Evolutionary conservation across 2,329 filamentous ascomycete species (phyloP).

Genomic region (Xylaria sp.): DNA sequence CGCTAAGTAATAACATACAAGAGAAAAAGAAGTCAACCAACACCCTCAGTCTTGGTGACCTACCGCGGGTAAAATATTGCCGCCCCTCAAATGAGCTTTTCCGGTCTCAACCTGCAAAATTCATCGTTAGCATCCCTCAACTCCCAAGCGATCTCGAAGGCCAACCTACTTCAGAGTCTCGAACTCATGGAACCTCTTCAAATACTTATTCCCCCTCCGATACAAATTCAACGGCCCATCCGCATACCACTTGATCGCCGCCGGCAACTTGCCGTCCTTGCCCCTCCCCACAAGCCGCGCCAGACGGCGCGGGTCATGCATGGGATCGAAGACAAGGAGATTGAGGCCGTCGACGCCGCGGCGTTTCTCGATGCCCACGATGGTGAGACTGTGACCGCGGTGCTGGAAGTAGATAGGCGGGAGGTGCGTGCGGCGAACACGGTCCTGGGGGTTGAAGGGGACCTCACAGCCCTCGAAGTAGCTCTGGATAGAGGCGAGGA

Average conservation of each 20-base stretch:
- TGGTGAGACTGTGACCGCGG: slow-evolving; percentile 81
- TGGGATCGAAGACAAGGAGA: slow-evolving; percentile 83
- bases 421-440: slow-evolving; percentile 64
- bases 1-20: no score
- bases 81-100: no score
- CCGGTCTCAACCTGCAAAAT: neutral
- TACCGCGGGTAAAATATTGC: no score
- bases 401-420: slow-evolving; percentile 91
- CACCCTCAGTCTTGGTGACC: no score
- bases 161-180: slow-evolving; percentile 65
- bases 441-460: slow-evolving; percentile 45
- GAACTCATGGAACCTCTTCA: slow-evolving; percentile 69
- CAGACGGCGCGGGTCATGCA: slow-evolving; percentile 62
- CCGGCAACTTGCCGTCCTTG: slow-evolving; percentile 30
- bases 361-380: slow-evolving; percentile 71
- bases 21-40: no score
- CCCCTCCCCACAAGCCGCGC: slow-evolving; percentile 44
- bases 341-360: slow-evolving; percentile 58
- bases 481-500: slow-evolving; percentile 63
- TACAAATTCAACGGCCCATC: slow-evolving; percentile 63
- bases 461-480: slow-evolving; percentile 61
- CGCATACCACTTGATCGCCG: slow-evolving; percentile 38
- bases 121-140: neutral
- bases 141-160: neutral
- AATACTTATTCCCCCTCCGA: slow-evolving; percentile 61